Conservation (phyloP, 805 yeast species). For the Debaryomyces maramus region DNA sequence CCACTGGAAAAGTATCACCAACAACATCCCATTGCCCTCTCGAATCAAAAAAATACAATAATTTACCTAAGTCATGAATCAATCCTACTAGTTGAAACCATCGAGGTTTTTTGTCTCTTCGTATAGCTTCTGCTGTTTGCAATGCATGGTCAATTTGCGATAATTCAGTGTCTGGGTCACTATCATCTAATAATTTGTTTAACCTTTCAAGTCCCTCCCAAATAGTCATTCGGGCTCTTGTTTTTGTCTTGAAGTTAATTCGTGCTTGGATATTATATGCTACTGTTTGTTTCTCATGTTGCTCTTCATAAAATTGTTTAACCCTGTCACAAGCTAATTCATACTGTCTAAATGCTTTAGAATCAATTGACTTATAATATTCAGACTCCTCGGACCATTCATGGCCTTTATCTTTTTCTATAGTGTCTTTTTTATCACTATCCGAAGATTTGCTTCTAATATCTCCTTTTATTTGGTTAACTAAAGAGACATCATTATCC, state of each 20-base stretch:
- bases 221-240: slow-evolving; percentile 63
- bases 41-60: slow-evolving; percentile 67
- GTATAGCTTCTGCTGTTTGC: slow-evolving; percentile 74
- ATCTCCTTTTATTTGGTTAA: slow-evolving; percentile 22
- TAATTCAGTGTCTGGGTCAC: slow-evolving; percentile 74
- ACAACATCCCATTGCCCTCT: slow-evolving; percentile 82
- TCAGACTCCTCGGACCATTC: slow-evolving; percentile 30
- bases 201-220: slow-evolving; percentile 70
- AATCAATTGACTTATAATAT: slow-evolving; percentile 32
- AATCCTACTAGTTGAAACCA: slow-evolving; percentile 78
- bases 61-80: slow-evolving; percentile 70
- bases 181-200: slow-evolving; percentile 64
- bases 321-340: slow-evolving; percentile 70
- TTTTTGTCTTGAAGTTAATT: slow-evolving; percentile 66
- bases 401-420: slow-evolving; percentile 8
- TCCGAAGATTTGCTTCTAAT: slow-evolving; percentile 6
- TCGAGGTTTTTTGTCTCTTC: slow-evolving; percentile 65
- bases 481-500: slow-evolving; percentile 26
- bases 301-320: slow-evolving; percentile 63
- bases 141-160: slow-evolving; percentile 75
- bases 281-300: slow-evolving; percentile 68
- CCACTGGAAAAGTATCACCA: slow-evolving; percentile 77
- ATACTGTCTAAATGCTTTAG: slow-evolving; percentile 58
- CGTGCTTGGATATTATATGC: slow-evolving; percentile 72
- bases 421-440: not conserved